Evolutionary conservation across 2,329 filamentous ascomycete genomes (phyloP).

Genomic region (Aspergillus pseudoglaucus): DNA sequence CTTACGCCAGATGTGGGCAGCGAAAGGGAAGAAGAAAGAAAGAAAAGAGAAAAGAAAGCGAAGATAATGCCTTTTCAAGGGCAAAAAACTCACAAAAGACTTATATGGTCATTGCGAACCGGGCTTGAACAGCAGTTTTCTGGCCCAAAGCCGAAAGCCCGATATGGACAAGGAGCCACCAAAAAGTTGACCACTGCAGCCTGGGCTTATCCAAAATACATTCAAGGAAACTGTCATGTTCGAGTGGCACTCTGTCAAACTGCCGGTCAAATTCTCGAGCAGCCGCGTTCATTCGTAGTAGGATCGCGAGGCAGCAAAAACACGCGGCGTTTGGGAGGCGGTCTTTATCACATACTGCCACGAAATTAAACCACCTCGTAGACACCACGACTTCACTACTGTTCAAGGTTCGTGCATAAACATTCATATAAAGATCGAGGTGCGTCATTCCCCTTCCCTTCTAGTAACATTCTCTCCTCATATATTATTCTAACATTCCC

Average conservation of each 20-base stretch:
- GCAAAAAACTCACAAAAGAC: too few species aligned
- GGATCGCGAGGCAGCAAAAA: background rate
- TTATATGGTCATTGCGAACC: too few species aligned
- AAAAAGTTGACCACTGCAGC: too few species aligned
- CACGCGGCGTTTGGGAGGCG: background rate
- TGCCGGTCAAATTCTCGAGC: too few species aligned
- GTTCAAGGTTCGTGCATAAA: background rate
- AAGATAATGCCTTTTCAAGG: background rate
- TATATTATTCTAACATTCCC: conserved; percentile 4
- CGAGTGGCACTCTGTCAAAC: background rate
- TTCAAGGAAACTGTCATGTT: background rate
- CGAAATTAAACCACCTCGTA: background rate
- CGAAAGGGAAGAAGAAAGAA: background rate
- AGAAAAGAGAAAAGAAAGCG: conserved; percentile 2
- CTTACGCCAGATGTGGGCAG: background rate
- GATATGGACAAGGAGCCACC: background rate
- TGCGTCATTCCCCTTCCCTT: background rate
- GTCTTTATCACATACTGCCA: background rate
- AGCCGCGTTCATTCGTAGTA: background rate
- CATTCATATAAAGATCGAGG: background rate
- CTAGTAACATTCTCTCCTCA: background rate
- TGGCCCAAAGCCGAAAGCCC: too few species aligned
- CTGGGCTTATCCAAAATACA: background rate
- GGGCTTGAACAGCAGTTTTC: too few species aligned
- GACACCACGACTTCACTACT: too few species aligned